Conservation (phyloP, 2,329 filamentous ascomycete species). For the Cordyceps cateniannulata region DNA sequence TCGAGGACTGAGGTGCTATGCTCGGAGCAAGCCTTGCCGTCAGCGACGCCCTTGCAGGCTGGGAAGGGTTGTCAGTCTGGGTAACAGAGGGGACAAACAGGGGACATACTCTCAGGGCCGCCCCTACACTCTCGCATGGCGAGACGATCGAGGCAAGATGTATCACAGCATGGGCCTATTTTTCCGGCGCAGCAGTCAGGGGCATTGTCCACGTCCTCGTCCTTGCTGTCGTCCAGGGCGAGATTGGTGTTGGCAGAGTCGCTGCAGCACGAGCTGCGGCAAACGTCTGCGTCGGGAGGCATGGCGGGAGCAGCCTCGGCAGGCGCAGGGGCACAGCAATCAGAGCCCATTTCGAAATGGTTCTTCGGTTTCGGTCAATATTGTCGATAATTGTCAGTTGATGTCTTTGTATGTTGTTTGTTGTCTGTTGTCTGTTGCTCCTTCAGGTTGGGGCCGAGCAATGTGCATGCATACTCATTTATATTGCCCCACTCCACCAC, state of each 20-base stretch:
- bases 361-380: not conserved
- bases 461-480: no score
- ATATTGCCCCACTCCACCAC: not conserved
- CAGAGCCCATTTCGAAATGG: not conserved
- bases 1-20: slow-evolving; percentile 30
- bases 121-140: slow-evolving; percentile 34
- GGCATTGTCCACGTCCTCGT: not conserved
- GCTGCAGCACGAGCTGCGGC: not conserved
- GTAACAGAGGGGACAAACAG: no score
- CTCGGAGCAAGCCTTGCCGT: slow-evolving; percentile 29
- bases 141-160: slow-evolving; percentile 36
- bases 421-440: not conserved
- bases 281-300: not conserved
- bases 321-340: not conserved
- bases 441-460: not conserved
- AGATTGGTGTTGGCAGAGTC: not conserved
- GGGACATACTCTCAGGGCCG: not conserved
- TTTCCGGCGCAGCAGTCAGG: slow-evolving; percentile 37
- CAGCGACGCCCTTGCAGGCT: slow-evolving; percentile 14
- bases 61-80: not conserved
- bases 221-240: not conserved
- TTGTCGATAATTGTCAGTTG: not conserved
- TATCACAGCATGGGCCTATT: slow-evolving; percentile 34
- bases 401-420: not conserved
- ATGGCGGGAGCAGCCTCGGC: not conserved